Conservation (phyloP, 768 basidiomycete genomes). For the Podaxis sp. region DNA sequence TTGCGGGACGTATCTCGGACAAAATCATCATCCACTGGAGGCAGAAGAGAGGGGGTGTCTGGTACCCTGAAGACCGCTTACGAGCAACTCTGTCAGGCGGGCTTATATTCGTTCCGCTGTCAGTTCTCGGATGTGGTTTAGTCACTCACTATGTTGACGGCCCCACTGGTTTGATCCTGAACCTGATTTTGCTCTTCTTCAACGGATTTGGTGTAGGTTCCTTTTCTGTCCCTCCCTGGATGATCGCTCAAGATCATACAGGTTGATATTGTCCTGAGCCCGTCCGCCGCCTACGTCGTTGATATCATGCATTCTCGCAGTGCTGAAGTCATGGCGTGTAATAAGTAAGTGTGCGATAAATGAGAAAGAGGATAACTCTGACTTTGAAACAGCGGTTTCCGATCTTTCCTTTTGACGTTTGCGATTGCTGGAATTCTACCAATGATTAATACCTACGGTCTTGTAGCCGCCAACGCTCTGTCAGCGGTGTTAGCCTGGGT, state of each 20-base stretch:
- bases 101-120: slow-evolving; percentile 48
- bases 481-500: slow-evolving; percentile 44
- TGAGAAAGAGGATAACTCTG: neutral
- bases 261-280: slow-evolving; percentile 58
- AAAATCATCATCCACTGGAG: slow-evolving; percentile 45
- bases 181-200: slow-evolving; percentile 52
- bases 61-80: slow-evolving; percentile 71
- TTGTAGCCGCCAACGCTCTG: slow-evolving; percentile 43
- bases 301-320: slow-evolving; percentile 63
- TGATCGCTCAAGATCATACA: slow-evolving; percentile 19
- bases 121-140: slow-evolving; percentile 47
- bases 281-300: slow-evolving; percentile 53
- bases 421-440: slow-evolving; percentile 48
- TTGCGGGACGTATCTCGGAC: slow-evolving; percentile 62
- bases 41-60: slow-evolving; percentile 47
- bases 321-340: slow-evolving; percentile 60
- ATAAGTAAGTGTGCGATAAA: slow-evolving; percentile 34
- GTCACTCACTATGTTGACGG: slow-evolving; percentile 50
- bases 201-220: slow-evolving; percentile 62
- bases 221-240: neutral
- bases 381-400: slow-evolving; percentile 38
- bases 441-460: slow-evolving; percentile 49
- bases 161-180: slow-evolving; percentile 43
- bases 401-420: slow-evolving; percentile 41
- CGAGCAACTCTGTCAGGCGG: slow-evolving; percentile 47